Conservation (phyloP, 2,329 filamentous ascomycete genomes). For the Monosporascus sp. region DNA sequence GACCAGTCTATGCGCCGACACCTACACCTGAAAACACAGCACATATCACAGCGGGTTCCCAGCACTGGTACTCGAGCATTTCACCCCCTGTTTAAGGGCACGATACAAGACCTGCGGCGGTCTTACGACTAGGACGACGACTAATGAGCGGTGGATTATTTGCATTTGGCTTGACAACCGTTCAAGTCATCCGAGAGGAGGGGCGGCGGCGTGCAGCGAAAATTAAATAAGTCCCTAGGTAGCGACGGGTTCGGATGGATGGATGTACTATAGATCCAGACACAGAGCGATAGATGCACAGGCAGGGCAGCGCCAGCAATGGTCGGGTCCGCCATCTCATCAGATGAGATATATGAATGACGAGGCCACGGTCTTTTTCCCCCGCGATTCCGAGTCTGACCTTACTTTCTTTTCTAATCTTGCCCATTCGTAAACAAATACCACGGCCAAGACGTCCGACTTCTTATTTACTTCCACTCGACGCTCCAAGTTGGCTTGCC, state of each 20-base stretch:
- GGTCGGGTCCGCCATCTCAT: background rate
- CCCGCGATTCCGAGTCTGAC: background rate
- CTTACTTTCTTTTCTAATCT: background rate
- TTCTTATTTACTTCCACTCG: constrained; percentile 31
- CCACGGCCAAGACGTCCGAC: too few species aligned
- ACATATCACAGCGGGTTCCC: too few species aligned
- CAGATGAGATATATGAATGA: background rate
- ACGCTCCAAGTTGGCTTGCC: constrained; percentile 56
- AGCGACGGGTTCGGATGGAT: background rate
- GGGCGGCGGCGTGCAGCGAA: background rate
- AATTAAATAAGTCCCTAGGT: background rate
- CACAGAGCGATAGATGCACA: background rate
- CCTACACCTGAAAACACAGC: too few species aligned
- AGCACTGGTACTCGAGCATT: too few species aligned
- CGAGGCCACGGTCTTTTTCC: background rate
- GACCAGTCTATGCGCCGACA: too few species aligned
- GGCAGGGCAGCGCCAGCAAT: background rate
- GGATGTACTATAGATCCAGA: background rate
- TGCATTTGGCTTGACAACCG: too few species aligned
- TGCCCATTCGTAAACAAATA: background rate
- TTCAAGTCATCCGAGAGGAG: too few species aligned
- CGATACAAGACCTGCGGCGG: too few species aligned
- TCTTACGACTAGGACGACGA: too few species aligned
- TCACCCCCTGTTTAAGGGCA: too few species aligned
- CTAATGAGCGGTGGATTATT: too few species aligned